Conservation (phyloP, 148 eudicot species). For the Drosera capensis region DNA sequence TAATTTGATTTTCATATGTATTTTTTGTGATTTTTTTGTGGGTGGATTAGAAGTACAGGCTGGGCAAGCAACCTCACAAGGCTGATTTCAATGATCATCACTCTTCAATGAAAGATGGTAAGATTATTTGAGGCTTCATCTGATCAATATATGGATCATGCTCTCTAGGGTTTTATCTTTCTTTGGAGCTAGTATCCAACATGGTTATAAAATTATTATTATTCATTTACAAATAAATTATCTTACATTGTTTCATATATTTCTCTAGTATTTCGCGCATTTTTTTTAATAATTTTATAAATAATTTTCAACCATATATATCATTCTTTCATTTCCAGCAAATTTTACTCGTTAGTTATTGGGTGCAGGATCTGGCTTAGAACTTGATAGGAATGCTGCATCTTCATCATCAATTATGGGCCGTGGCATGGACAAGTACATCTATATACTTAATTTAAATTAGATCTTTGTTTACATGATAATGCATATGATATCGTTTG, state of each 20-base stretch:
- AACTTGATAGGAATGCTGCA: conserved; percentile 52
- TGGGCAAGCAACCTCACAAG: conserved; percentile 43
- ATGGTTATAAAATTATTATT: too few relatives aligned
- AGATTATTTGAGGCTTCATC: conserved; percentile 1
- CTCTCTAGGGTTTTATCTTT: background rate
- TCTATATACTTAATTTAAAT: too few relatives aligned
- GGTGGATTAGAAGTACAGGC: conserved; percentile 48
- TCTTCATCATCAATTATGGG: conserved; percentile 75
- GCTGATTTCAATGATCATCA: conserved; percentile 24
- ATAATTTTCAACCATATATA: too few relatives aligned
- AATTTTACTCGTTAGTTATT: too few relatives aligned
- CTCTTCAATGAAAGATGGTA: conserved; percentile 42
- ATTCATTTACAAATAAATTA: too few relatives aligned
- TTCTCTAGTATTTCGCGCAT: too few relatives aligned
- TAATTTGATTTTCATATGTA: background rate
- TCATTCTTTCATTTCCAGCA: background rate
- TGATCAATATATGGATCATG: background rate
- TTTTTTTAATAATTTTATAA: too few relatives aligned
- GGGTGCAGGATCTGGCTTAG: conserved; percentile 43
- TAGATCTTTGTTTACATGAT: too few relatives aligned
- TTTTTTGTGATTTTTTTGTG: background rate
- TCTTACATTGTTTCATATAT: too few relatives aligned
- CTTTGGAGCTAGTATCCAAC: background rate
- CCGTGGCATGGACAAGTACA: conserved; percentile 79
- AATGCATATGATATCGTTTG: too few relatives aligned